Conservation (phyloP, 2,329 filamentous ascomycete genomes). For the Massarina eburnea region DNA sequence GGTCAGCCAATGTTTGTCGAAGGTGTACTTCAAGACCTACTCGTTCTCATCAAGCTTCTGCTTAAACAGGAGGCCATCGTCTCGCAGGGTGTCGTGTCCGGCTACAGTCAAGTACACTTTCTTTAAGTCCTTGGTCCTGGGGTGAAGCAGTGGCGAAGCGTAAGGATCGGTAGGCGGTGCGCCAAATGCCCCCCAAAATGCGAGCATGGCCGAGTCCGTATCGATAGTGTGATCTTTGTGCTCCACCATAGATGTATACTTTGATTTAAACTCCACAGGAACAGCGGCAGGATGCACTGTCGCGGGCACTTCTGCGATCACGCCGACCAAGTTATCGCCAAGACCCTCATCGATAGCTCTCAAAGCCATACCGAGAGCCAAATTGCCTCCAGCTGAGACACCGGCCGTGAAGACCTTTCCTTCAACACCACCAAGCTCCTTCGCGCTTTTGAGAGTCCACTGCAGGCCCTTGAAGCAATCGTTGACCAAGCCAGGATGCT, state of each 20-base stretch:
- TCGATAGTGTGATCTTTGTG: conserved; percentile 43
- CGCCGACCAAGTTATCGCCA: conserved; percentile 39
- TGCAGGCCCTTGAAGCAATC: conserved; percentile 38
- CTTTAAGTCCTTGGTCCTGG: conserved; percentile 29
- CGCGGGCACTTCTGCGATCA: conserved; percentile 41
- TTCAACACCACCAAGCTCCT: conserved; percentile 22
- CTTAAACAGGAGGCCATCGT: conserved; percentile 39
- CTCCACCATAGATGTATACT: conserved; percentile 41
- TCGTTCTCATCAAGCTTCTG: conserved; percentile 26
- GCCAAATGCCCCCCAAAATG: conserved; percentile 41
- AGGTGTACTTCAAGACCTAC: conserved; percentile 19
- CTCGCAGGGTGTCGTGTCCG: conserved; percentile 38
- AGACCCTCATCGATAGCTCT: conserved; percentile 41
- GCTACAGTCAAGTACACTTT: conserved; percentile 36
- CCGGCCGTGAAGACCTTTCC: conserved; percentile 41
- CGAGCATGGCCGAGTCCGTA: conserved; percentile 35
- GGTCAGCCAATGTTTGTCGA: conserved; percentile 18
- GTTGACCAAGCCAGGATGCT: conserved; percentile 36
- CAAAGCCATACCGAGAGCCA: conserved; percentile 42
- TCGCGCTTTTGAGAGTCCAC: conserved; percentile 33
- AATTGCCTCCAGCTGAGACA: conserved; percentile 43
- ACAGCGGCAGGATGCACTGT: conserved; percentile 42
- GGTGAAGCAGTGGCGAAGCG: conserved; percentile 35
- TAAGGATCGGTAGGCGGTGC: conserved; percentile 34
- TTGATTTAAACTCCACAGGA: conserved; percentile 36